Percentiles rank a stretch among this genome's conserved stretches.
Evolutionary conservation across 139 green algal species (phyloP).

Genomic region (Chlorella vulgaris): DNA sequence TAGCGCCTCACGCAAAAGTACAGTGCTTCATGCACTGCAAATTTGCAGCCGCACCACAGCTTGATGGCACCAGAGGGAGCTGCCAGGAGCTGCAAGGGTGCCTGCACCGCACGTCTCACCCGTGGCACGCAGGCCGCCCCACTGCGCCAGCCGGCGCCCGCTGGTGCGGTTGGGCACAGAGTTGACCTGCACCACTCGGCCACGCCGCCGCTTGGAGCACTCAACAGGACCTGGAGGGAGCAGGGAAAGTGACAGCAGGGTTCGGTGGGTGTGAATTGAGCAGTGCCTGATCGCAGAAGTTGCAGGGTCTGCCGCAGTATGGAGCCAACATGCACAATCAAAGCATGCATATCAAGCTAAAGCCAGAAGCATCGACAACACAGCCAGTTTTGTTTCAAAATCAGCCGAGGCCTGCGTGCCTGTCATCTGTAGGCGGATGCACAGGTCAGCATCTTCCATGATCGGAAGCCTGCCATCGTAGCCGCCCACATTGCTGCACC

Average conservation of each 20-base stretch:
- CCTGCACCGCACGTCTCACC: too few relatives aligned
- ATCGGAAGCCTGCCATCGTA: conserved; percentile 66
- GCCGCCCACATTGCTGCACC: conserved; percentile 44
- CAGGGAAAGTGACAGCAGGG: background rate
- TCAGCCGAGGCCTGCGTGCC: background rate
- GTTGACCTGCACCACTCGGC: conserved; percentile 47
- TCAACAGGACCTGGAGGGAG: background rate
- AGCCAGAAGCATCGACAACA: background rate
- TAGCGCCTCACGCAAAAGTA: too few relatives aligned
- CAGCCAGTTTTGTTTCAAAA: background rate
- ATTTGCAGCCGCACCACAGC: too few relatives aligned
- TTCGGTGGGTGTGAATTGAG: background rate
- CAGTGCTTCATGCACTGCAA: too few relatives aligned
- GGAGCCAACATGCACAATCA: too few relatives aligned
- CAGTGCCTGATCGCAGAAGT: background rate
- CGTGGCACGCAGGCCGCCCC: conserved; percentile 57
- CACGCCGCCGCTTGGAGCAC: background rate
- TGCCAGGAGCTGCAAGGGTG: too few relatives aligned
- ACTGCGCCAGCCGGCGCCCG: conserved; percentile 65
- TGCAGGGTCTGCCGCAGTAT: too few relatives aligned
- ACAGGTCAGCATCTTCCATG: conserved; percentile 87
- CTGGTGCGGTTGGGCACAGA: conserved; percentile 53
- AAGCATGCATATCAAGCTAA: too few relatives aligned
- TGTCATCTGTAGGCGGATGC: conserved; percentile 64
- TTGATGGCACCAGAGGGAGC: too few relatives aligned